A percentile compares a stretch with the other conserved stretches of the same genome.
Evolutionary conservation across 176 grass and related monocot genomes (phyloP).

Genomic region (Leersia perrieri): DNA sequence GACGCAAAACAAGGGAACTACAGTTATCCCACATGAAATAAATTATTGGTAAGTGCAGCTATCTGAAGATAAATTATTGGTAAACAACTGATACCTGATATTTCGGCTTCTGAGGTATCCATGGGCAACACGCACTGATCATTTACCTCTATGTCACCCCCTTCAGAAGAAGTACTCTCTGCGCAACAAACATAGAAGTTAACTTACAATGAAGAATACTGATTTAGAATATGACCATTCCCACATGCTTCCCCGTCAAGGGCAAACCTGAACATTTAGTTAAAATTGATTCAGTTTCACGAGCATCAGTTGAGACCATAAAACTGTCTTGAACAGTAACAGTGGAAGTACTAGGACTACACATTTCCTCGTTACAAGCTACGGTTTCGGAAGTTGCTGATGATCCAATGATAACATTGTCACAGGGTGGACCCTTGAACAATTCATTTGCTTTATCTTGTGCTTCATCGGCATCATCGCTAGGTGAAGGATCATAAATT

Average conservation of each 20-base stretch:
- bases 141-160: conserved; percentile 1
- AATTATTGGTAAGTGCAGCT: conserved; percentile 21
- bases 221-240: background rate
- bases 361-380: conserved; percentile 5
- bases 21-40: background rate
- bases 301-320: conserved; percentile 9
- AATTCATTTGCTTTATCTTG: background rate
- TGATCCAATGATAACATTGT: background rate
- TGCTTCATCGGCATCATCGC: conserved; percentile 1
- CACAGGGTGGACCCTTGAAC: conserved; percentile 3
- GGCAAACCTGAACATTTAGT: conserved; percentile 28
- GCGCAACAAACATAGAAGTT: background rate
- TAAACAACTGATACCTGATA: conserved; percentile 37
- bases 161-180: conserved; percentile 25
- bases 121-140: conserved; percentile 4
- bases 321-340: background rate
- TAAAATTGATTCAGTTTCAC: conserved; percentile 28
- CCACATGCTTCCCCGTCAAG: background rate
- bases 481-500: conserved; percentile 16
- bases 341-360: background rate
- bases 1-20: too few species aligned
- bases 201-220: conserved; percentile 11
- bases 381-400: conserved; percentile 1
- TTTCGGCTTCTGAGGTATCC: conserved; percentile 15
- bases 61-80: conserved; percentile 25